Conservation (phyloP, 2,329 filamentous ascomycete species). For the Penicillium sp. region DNA sequence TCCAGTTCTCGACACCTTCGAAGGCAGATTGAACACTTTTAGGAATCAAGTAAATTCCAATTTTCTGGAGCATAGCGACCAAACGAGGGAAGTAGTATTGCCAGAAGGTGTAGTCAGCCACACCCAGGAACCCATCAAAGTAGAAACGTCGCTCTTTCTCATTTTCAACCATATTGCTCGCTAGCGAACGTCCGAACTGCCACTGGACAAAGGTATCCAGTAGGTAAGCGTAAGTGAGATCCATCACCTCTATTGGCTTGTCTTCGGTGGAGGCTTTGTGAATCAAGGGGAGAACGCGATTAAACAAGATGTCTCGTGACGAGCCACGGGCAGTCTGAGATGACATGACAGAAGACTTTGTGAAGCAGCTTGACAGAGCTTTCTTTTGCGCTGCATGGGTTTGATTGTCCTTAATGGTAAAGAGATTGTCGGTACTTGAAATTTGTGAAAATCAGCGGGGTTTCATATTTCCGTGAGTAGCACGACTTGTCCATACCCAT, state of each 20-base stretch:
- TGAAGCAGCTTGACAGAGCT: not conserved
- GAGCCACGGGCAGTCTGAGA: not conserved
- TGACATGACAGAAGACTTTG: not conserved
- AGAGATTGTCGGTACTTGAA: not conserved
- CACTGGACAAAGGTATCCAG: constrained; percentile 5
- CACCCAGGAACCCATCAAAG: not conserved
- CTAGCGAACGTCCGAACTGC: constrained; percentile 1
- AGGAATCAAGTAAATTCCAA: not conserved
- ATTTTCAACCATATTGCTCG: constrained; percentile 4
- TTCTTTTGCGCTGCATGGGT: not conserved
- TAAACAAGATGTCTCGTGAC: not conserved
- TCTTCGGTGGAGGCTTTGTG: not conserved
- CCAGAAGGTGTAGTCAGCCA: not conserved
- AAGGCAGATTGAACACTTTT: not conserved
- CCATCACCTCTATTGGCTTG: constrained; percentile 2
- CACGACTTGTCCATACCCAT: not conserved
- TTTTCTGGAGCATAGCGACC: not conserved
- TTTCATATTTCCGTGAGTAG: not conserved
- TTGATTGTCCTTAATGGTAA: not conserved
- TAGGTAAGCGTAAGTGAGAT: not conserved
- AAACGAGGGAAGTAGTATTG: constrained; percentile 4
- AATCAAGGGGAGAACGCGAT: not conserved
- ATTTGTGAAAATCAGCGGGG: not conserved
- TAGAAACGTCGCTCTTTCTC: constrained; percentile 2
- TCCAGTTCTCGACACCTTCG: not conserved